Evolutionary conservation across 2,329 filamentous ascomycete species (phyloP).

Genomic region (Paracoccidioides lutzii): DNA sequence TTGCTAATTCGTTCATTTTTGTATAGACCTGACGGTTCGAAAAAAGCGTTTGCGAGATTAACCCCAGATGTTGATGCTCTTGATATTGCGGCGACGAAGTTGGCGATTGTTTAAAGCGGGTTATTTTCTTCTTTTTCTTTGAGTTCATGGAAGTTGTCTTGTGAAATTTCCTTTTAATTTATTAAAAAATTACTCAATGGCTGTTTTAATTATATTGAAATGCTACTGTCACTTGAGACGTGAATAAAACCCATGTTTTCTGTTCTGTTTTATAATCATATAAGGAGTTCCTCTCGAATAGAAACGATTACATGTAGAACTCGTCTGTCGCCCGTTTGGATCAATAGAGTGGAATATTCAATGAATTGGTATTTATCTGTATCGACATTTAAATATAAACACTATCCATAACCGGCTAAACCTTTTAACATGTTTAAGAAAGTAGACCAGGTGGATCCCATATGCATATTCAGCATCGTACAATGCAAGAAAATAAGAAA

Average conservation of each 20-base stretch:
- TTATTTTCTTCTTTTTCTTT: not conserved
- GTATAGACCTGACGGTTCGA: constrained; percentile 75
- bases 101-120: constrained; percentile 73
- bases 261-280: not conserved
- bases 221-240: constrained; percentile 2
- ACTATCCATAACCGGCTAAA: not conserved
- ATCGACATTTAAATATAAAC: not conserved
- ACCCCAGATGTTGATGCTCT: constrained; percentile 95
- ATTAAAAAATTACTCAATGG: not conserved
- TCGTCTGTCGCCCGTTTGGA: not conserved
- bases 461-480: not conserved
- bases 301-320: not conserved
- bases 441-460: not conserved
- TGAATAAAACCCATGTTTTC: constrained; percentile 4
- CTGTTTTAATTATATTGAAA: not conserved
- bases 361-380: not conserved
- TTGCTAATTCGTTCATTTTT: constrained; percentile 8
- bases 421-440: not conserved
- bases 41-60: constrained; percentile 97
- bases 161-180: constrained; percentile 2
- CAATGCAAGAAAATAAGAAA: not conserved
- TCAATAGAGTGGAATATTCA: not conserved
- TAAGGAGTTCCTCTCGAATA: too few relatives aligned
- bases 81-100: constrained; percentile 98
- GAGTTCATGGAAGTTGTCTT: not conserved